A percentile compares a stretch with the other conserved stretches of the same genome.
Evolutionary conservation across 768 basidiomycete genomes (phyloP).

Genomic region (Hortiboletus flavorubellus): DNA sequence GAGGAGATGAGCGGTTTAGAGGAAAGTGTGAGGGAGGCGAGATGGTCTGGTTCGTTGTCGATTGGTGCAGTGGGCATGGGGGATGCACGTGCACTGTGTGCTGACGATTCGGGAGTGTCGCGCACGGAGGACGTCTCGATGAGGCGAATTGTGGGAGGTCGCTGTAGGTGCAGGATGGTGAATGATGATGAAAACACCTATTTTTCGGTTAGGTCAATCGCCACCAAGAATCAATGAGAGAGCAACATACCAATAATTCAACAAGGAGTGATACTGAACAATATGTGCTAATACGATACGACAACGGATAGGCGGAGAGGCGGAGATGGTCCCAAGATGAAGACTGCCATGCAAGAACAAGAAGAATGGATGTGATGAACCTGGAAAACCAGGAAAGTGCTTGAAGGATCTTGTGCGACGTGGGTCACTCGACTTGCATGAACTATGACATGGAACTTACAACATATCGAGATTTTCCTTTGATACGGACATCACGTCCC

Average conservation of each 20-base stretch:
- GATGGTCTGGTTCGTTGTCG: slow-evolving; percentile 51
- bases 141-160: slow-evolving; percentile 68
- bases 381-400: slow-evolving; percentile 56
- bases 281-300: slow-evolving; percentile 40
- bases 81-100: slow-evolving; percentile 22
- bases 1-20: slow-evolving; percentile 53
- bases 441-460: slow-evolving; percentile 37
- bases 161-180: slow-evolving; percentile 57
- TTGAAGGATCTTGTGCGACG: slow-evolving; percentile 51
- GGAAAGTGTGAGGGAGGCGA: slow-evolving; percentile 62
- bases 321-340: slow-evolving; percentile 40
- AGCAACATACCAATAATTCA: slow-evolving; percentile 54
- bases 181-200: slow-evolving; percentile 54
- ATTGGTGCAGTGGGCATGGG: slow-evolving; percentile 23
- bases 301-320: slow-evolving; percentile 35
- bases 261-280: slow-evolving; percentile 43
- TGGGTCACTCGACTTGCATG: background rate
- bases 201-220: background rate
- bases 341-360: slow-evolving; percentile 41
- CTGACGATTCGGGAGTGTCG: slow-evolving; percentile 38
- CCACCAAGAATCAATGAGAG: background rate
- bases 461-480: slow-evolving; percentile 60
- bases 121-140: slow-evolving; percentile 50
- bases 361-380: slow-evolving; percentile 45
- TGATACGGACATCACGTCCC: slow-evolving; percentile 67